These are phyloP conservation scores for Cryptococcus sp. DNA, from an alignment of 1,284 basidiomycete species.

Conservation along the genomic window DNA sequence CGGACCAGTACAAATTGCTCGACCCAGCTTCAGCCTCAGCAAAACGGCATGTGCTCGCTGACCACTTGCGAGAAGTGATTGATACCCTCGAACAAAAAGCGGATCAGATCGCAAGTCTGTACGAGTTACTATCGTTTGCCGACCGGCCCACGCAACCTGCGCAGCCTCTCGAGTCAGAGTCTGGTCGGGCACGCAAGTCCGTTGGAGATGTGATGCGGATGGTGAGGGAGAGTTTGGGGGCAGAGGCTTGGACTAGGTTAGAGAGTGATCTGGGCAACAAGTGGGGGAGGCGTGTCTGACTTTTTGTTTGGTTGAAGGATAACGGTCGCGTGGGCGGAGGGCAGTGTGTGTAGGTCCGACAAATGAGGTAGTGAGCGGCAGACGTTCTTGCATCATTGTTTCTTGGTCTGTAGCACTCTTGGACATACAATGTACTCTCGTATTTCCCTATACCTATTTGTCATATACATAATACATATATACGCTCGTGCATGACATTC, in stretches of 20 bases:
- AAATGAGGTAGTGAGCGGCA: no score
- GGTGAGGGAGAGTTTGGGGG: slow-evolving; percentile 39
- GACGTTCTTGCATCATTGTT: no score
- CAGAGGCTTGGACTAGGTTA: slow-evolving; percentile 39
- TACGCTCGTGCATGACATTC: no score
- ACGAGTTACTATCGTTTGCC: slow-evolving; percentile 72
- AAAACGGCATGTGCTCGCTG: slow-evolving; percentile 76
- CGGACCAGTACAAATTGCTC: slow-evolving; percentile 85
- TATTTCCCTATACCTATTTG: no score
- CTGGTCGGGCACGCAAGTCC: slow-evolving; percentile 19
- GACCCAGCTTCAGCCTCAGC: slow-evolving; percentile 75
- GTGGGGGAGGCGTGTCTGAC: slow-evolving; percentile 8
- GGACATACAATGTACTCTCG: no score
- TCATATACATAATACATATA: no score
- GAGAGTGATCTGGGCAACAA: slow-evolving; percentile 29
- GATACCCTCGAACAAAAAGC: slow-evolving; percentile 86
- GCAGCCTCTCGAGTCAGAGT: slow-evolving; percentile 1
- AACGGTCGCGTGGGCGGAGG: no score
- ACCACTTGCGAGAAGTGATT: slow-evolving; percentile 83
- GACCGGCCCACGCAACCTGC: slow-evolving; percentile 53
- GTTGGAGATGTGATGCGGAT: slow-evolving; percentile 41
- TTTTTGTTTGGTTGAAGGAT: no score
- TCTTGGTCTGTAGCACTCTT: no score
- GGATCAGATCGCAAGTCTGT: slow-evolving; percentile 81
- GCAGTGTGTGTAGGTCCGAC: no score